These are phyloP conservation scores for Flaveria bidentis DNA, from an alignment of 129 eudicot genomes.

Conservation along the genomic window DNA sequence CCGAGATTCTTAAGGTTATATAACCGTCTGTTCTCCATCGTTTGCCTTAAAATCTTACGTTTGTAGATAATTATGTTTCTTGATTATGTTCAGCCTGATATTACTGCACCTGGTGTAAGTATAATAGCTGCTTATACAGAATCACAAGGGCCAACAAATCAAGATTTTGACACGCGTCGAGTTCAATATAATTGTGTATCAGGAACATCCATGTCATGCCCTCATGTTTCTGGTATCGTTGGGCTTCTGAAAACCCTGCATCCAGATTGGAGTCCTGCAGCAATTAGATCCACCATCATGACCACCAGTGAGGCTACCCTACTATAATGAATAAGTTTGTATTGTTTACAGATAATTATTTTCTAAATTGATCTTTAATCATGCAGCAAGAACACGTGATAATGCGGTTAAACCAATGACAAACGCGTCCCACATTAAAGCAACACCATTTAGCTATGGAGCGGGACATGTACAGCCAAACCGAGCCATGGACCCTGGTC, in stretches of 20 bases:
- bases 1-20: constrained; percentile 68
- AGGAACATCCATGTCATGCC: constrained; percentile 98
- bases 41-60: not conserved
- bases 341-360: not conserved
- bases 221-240: constrained; percentile 84
- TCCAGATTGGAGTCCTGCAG: constrained; percentile 95
- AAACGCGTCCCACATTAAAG: constrained; percentile 45
- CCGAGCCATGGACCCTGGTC: constrained; percentile 76
- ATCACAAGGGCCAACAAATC: constrained; percentile 78
- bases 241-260: constrained; percentile 85
- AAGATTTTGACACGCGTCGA: constrained; percentile 65
- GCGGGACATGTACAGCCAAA: constrained; percentile 70
- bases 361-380: not conserved
- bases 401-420: constrained; percentile 48
- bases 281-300: constrained; percentile 57
- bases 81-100: constrained; percentile 57
- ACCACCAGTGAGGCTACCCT: constrained; percentile 1
- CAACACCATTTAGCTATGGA: constrained; percentile 68
- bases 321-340: not conserved
- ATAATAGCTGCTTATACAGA: constrained; percentile 81
- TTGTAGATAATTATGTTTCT: constrained; percentile 13
- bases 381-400: constrained; percentile 60
- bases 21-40: not conserved
- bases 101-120: constrained; percentile 93
- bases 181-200: constrained; percentile 60